phyloP scores from a whole-genome alignment of 345 rosid species.

The Physaria fendleri region DNA sequence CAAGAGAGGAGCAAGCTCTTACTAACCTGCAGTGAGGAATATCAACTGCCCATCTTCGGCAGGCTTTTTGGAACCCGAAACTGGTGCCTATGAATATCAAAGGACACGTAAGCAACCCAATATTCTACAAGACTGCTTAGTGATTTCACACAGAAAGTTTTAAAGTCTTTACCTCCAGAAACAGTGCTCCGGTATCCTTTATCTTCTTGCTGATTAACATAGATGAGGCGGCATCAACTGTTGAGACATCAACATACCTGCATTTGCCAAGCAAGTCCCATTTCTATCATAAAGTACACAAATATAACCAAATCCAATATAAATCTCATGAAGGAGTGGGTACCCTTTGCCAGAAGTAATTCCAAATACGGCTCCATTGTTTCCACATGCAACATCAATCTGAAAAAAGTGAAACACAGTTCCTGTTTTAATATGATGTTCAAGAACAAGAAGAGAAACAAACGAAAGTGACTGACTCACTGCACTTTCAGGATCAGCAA shows the following conservation, averaged over 20 bases:
- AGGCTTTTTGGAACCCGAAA: conserved; percentile 92
- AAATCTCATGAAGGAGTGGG: not conserved
- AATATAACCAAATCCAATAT: too few species aligned
- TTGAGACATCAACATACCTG: conserved; percentile 91
- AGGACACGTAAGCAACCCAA: not conserved
- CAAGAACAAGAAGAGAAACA: conserved; percentile 2
- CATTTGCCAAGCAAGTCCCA: conserved; percentile 1
- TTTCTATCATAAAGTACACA: not conserved
- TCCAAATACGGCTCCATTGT: conserved; percentile 69
- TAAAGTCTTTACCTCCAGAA: conserved; percentile 58
- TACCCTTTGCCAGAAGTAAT: conserved; percentile 92
- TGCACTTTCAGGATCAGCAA: conserved; percentile 96
- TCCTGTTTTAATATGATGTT: not conserved
- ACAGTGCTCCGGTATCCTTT: conserved; percentile 65
- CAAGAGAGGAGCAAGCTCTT: too few species aligned
- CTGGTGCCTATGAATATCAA: conserved; percentile 63
- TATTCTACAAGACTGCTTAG: not conserved
- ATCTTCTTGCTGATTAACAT: conserved; percentile 51
- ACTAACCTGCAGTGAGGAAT: conserved; percentile 81
- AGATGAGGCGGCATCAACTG: conserved; percentile 80
- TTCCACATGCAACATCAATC: conserved; percentile 85
- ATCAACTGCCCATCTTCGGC: conserved; percentile 86
- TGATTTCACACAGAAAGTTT: not conserved
- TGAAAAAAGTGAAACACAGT: conserved; percentile 32
- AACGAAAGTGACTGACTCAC: conserved; percentile 59